Conservation (phyloP, 116 monocot species). For the Papilionanthe hybrid region DNA sequence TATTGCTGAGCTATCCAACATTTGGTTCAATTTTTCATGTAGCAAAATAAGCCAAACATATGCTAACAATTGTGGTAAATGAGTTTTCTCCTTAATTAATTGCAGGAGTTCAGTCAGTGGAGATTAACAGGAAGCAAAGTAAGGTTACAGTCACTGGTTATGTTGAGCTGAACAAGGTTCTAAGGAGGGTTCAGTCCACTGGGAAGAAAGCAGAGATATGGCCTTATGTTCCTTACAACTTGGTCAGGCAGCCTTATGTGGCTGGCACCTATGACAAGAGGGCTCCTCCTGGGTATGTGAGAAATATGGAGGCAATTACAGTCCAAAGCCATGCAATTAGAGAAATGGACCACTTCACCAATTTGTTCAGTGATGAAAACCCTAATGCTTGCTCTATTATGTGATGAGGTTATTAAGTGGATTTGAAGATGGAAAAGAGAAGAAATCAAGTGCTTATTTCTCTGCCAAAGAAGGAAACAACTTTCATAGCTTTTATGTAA, state of each 20-base stretch:
- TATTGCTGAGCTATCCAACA: too few species aligned
- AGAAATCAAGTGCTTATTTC: too few species aligned
- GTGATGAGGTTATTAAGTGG: constrained; percentile 20
- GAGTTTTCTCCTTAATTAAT: neutral
- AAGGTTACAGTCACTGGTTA: constrained; percentile 65
- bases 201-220: constrained; percentile 71
- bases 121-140: constrained; percentile 57
- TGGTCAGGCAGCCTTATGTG: constrained; percentile 44
- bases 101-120: constrained; percentile 56
- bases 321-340: constrained; percentile 16
- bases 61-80: too few species aligned
- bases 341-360: constrained; percentile 51
- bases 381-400: constrained; percentile 83
- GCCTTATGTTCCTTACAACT: constrained; percentile 60
- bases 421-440: too few species aligned
- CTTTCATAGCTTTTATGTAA: too few species aligned
- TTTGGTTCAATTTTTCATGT: too few species aligned
- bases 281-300: constrained; percentile 75
- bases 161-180: constrained; percentile 46
- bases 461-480: too few species aligned
- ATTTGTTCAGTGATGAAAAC: constrained; percentile 86
- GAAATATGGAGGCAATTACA: constrained; percentile 33
- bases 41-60: too few species aligned
- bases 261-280: constrained; percentile 62
- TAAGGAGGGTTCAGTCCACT: constrained; percentile 48